These are phyloP conservation scores for Wallacemonas collosoma DNA, from an alignment of 208 protist genomes.

Conservation along the genomic window DNA sequence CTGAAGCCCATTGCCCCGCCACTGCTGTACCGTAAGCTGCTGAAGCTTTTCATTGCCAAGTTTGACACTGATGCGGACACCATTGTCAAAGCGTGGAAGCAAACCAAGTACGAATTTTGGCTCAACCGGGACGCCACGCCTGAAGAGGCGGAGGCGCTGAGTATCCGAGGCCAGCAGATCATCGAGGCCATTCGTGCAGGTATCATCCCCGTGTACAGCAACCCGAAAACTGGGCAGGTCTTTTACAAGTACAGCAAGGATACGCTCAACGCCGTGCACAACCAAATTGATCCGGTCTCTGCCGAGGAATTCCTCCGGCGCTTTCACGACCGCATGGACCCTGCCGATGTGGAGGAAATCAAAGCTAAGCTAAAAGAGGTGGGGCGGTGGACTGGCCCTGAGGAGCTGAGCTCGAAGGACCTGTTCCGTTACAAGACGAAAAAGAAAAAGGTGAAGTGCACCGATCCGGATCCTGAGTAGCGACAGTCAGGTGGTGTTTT, in stretches of 20 bases:
- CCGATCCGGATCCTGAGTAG: slow-evolving; percentile 53
- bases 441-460: slow-evolving; percentile 70
- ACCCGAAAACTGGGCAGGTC: slow-evolving; percentile 71
- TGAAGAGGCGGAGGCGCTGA: slow-evolving; percentile 67
- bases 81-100: slow-evolving; percentile 84
- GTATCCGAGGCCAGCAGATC: slow-evolving; percentile 78
- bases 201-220: slow-evolving; percentile 70
- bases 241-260: slow-evolving; percentile 82
- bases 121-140: slow-evolving; percentile 40
- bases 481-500: background rate
- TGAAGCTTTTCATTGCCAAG: slow-evolving; percentile 86
- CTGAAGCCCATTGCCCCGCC: slow-evolving; percentile 59
- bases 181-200: slow-evolving; percentile 76
- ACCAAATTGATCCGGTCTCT: slow-evolving; percentile 79
- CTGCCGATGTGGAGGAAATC: slow-evolving; percentile 70
- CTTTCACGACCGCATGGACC: slow-evolving; percentile 79
- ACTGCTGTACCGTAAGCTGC: slow-evolving; percentile 72
- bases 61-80: slow-evolving; percentile 88
- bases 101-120: slow-evolving; percentile 91
- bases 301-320: slow-evolving; percentile 81
- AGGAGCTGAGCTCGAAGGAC: slow-evolving; percentile 68
- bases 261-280: slow-evolving; percentile 80
- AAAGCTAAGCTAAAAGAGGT: slow-evolving; percentile 67
- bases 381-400: slow-evolving; percentile 74
- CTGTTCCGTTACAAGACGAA: slow-evolving; percentile 72